These are phyloP conservation scores for Fraxinus americana DNA, from an alignment of 257 asterid species.

Conservation along the genomic window DNA sequence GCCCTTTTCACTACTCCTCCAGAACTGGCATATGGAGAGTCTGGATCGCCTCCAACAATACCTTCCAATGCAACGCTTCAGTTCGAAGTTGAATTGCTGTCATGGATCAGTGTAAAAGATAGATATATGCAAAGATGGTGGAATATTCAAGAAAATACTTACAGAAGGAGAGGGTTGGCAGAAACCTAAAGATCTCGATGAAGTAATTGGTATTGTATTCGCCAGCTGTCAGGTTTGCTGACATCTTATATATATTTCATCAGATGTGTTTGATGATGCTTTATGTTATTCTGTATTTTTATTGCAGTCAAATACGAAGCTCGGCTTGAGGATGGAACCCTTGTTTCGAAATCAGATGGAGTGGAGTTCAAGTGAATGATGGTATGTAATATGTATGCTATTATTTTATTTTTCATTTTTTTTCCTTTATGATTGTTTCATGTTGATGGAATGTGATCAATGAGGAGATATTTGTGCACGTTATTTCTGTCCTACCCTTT, in stretches of 20 bases:
- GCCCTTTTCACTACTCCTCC: conserved; percentile 57
- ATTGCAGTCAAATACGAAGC: conserved; percentile 53
- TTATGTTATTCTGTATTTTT: conserved; percentile 8
- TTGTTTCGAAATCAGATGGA: conserved; percentile 46
- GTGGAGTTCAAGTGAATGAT: conserved; percentile 52
- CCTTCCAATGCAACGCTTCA: conserved; percentile 58
- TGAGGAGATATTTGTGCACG: conserved; percentile 31
- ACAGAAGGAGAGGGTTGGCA: conserved; percentile 63
- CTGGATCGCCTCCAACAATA: conserved; percentile 62
- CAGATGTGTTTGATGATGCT: not conserved
- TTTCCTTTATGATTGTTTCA: not conserved
- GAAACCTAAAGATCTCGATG: conserved; percentile 60
- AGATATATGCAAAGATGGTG: conserved; percentile 63
- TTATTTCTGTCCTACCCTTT: conserved; percentile 52
- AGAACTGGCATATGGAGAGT: conserved; percentile 58
- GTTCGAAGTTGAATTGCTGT: conserved; percentile 58
- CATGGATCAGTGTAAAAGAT: conserved; percentile 55
- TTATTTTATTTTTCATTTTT: not conserved
- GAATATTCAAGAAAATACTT: conserved; percentile 54
- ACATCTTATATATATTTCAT: not conserved
- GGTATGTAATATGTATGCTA: conserved; percentile 26
- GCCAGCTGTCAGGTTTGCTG: not conserved
- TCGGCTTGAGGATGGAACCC: conserved; percentile 47
- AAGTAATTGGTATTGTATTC: conserved; percentile 44
- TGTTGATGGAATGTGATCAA: not conserved